Base-by-base conservation (phyloP, 2,329 filamentous ascomycete genomes). In the Fusarium duplospermum region DNA sequence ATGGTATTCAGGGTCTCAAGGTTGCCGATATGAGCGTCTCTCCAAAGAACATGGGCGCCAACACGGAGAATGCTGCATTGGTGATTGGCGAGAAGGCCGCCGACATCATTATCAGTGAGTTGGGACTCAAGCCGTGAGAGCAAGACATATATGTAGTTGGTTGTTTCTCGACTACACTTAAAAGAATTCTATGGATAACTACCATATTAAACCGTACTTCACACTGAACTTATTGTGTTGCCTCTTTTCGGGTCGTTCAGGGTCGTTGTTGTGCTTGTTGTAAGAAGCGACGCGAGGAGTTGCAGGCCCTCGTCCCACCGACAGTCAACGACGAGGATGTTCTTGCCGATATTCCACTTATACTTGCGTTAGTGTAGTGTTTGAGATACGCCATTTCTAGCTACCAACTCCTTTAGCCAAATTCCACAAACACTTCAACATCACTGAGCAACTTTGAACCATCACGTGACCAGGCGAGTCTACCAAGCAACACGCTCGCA, bases 11-110 rank as follows among this genome's bases (percentile, higher is more conserved):
- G 62, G 77, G 79, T 0, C 72, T 86, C 31, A 85, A 85, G 78
- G 66, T 86, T 42, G 84, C 80, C 1, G 81, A 85, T 64, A 40
- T 84, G 64, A 81, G 82, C 62, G 73, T 84, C 2, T 72, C 76
- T n/a, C 81, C 82, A 1, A 59, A 68, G 22, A 86, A 86, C 27
- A 82, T 88, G 4, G 84, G 78, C 5, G 83, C 82, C 6, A 88
- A 89, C 66, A 88, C 86, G 4, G 84, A 84, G 59, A 85, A 84
- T 56, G 85, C 84, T 1, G 86, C 87, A 1, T 74, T 88, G 29
- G 66, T 84, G 14, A 79, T 88, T 35, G 87, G 86, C 6, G 87
- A 89, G 80, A 84, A 83, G 75, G 83, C 80, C 4, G 83, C 83
- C 0, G 82, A 83, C 64, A 83, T 85, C 64, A 79, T 84, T 22